These are phyloP conservation scores for Quercus phellos DNA, from an alignment of 331 rosid genomes.

Conservation along the genomic window DNA sequence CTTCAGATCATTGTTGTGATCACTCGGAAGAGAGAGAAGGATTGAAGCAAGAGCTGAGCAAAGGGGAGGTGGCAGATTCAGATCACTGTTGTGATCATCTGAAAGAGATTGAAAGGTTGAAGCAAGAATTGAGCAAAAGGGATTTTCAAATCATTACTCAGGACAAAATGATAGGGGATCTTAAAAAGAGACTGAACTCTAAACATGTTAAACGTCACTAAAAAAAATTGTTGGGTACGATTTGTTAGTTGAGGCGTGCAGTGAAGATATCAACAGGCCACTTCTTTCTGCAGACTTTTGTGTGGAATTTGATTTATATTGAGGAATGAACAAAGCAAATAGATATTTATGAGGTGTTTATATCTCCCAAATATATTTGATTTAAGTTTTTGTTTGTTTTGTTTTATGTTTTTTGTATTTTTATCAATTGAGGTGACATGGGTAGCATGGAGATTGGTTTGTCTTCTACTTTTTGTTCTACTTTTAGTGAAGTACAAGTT, in stretches of 20 bases:
- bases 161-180: constrained; percentile 34
- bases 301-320: not conserved
- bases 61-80: constrained; percentile 14
- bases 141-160: constrained; percentile 42
- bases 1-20: constrained; percentile 14
- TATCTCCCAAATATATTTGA: not conserved
- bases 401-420: too few species aligned
- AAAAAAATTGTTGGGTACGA: too few species aligned
- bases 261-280: not conserved
- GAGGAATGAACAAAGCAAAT: not conserved
- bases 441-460: not conserved
- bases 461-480: not conserved
- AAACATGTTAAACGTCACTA: not conserved
- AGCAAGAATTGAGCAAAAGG: constrained; percentile 41
- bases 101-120: constrained; percentile 52
- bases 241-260: not conserved
- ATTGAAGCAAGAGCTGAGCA: constrained; percentile 37
- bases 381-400: too few species aligned
- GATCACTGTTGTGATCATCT: constrained; percentile 20
- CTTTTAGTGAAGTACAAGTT: not conserved
- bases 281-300: not conserved
- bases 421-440: not conserved
- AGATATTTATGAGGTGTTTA: not conserved
- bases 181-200: not conserved
- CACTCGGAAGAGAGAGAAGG: constrained; percentile 34